These are phyloP conservation scores for Cercospora berteroae DNA, from an alignment of 2,329 filamentous ascomycete genomes.

Conservation along the genomic window DNA sequence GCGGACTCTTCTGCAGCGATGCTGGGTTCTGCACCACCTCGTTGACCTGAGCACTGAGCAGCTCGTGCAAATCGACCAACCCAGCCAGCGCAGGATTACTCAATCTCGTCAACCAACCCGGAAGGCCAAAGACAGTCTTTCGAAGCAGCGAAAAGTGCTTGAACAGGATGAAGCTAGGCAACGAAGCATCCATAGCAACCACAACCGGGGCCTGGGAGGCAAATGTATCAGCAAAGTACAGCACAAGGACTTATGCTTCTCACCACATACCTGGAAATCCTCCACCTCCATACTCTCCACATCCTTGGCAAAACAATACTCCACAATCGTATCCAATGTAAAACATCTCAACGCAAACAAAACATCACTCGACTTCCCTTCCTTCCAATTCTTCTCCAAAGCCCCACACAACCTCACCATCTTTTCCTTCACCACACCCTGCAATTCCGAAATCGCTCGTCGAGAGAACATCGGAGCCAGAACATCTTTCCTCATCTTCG, in stretches of 20 bases:
- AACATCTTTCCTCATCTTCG: conserved; percentile 45
- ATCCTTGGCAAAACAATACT: conserved; percentile 45
- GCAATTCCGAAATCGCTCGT: conserved; percentile 38
- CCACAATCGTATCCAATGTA: conserved; percentile 42
- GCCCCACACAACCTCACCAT: conserved; percentile 21
- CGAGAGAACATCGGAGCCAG: conserved; percentile 45
- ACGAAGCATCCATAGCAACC: conserved; percentile 42
- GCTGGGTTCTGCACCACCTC: conserved; percentile 36
- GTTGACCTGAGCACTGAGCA: conserved; percentile 37
- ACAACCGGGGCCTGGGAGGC: conserved; percentile 41
- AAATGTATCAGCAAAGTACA: too few species aligned
- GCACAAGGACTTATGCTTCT: too few species aligned
- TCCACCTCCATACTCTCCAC: conserved; percentile 42
- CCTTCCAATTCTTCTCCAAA: conserved; percentile 7
- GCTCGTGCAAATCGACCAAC: conserved; percentile 42
- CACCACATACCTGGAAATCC: conserved; percentile 37
- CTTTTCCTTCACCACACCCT: conserved; percentile 41
- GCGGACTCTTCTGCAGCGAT: conserved; percentile 36
- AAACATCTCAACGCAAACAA: conserved; percentile 40
- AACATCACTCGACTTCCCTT: conserved; percentile 29
- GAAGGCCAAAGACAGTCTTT: conserved; percentile 40
- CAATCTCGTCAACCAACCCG: conserved; percentile 39
- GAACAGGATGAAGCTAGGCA: conserved; percentile 40
- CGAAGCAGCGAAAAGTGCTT: conserved; percentile 43
- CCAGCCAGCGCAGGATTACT: conserved; percentile 40